A percentile compares a stretch with the other conserved stretches of the same genome.
Conservation (phyloP, 441 rosid genomes). For the Flueggea neowawraea region DNA sequence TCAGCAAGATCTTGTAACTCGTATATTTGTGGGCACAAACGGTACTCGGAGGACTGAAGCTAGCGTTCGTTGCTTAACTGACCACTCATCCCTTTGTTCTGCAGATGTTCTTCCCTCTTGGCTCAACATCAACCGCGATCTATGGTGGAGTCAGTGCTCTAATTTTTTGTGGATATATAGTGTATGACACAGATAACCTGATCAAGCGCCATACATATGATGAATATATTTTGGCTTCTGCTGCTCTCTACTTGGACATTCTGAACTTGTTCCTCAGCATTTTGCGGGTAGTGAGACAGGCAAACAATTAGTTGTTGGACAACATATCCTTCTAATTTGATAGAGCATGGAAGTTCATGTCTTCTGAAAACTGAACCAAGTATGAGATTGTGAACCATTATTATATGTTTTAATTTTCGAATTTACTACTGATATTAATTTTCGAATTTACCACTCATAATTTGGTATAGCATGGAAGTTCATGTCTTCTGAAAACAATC, state of each 20-base stretch:
- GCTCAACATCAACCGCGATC: slow-evolving; percentile 66
- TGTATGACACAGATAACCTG: slow-evolving; percentile 81
- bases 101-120: slow-evolving; percentile 88
- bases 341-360: slow-evolving; percentile 3
- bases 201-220: slow-evolving; percentile 91
- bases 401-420: background rate
- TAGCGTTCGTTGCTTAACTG: no score
- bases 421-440: no score
- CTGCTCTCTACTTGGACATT: slow-evolving; percentile 80
- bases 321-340: no score
- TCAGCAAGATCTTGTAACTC: slow-evolving; percentile 11
- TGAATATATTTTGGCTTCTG: slow-evolving; percentile 82
- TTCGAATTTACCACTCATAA: no score
- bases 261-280: slow-evolving; percentile 85
- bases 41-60: no score
- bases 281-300: slow-evolving; percentile 63
- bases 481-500: background rate
- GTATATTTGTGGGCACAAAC: no score
- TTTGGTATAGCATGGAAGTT: slow-evolving; percentile 5
- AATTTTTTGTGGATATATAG: slow-evolving; percentile 81
- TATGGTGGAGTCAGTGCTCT: slow-evolving; percentile 77
- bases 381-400: background rate
- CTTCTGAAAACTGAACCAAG: background rate
- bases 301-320: slow-evolving; percentile 34
- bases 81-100: background rate